Evolutionary conservation across 2,329 filamentous ascomycete genomes (phyloP), one percentile per base, ranked within the genome.

Genomic region (Thielaviopsis populi): DNA sequence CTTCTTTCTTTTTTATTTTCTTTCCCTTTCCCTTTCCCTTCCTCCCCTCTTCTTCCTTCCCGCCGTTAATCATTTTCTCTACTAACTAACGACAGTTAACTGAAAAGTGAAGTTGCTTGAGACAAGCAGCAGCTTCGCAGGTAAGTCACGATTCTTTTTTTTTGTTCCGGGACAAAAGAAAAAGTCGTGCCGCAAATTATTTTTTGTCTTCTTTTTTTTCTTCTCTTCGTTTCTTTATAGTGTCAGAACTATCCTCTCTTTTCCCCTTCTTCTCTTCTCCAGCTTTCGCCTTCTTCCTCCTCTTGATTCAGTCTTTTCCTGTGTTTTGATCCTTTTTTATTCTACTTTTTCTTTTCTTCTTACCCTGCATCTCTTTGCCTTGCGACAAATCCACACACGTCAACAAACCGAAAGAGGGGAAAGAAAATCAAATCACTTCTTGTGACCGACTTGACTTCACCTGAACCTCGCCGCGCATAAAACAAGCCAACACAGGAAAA

Each of bases 191-290:
- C 24, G 48, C 59, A 61, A 43, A 66, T 33, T 50, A 62, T 42
- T 19, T 43, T 17, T 61, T 66, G 19, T 63, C 59, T 17, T 48
- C 46, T 59, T 62, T 33, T 42, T 37, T 41, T 54, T 60, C 46
- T 60, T 60, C 7, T 65, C 30, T 63, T 48, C 40, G 33, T 64
- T n/a, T 61, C 65, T 24, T 24, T 8, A 37, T 53, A n/a, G 15
- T 48, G 37, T 15, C 60, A 63, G 30, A 33, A 11, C 24, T 11
- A 17, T 19, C n/a, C 17, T 41, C 58, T 56, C 41, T 62, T 64
- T 54, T 61, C 62, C 59, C 61, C 41, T 66, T 58, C 30, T 54
- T 64, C 13, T 61, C 65, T 24, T n/a, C 63, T 54, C 27, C 61
- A 13, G 33, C 63, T 17, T 46, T 46, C 54, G 11, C 43, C 8